These are phyloP conservation scores for Candida alai DNA, from an alignment of 805 yeast species.

Conservation along the genomic window DNA sequence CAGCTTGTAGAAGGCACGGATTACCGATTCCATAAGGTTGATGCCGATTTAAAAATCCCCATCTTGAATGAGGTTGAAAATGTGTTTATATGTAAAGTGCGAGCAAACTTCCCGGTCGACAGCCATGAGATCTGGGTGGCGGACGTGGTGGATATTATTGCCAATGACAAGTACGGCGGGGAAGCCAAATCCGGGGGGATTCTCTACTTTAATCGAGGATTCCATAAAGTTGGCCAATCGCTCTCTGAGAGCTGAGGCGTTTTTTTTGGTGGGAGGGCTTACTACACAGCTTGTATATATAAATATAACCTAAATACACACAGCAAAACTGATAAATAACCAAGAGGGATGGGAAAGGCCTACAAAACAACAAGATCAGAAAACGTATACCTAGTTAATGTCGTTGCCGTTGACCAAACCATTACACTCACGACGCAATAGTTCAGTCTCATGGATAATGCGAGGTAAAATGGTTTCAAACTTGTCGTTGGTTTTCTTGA, in stretches of 20 bases:
- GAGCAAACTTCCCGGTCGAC: slow-evolving; percentile 54
- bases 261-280: too few species aligned
- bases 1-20: slow-evolving; percentile 24
- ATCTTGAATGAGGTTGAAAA: slow-evolving; percentile 54
- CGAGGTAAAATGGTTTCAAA: slow-evolving; percentile 33
- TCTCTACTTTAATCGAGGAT: slow-evolving; percentile 58
- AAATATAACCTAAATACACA: too few species aligned
- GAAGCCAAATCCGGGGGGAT: slow-evolving; percentile 51
- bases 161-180: slow-evolving; percentile 14
- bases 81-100: slow-evolving; percentile 58
- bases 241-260: slow-evolving; percentile 31
- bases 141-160: slow-evolving; percentile 56
- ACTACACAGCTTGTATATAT: too few species aligned
- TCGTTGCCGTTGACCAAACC: neutral
- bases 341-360: too few species aligned
- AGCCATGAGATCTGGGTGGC: slow-evolving; percentile 94
- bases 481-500: slow-evolving; percentile 27
- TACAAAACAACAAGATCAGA: too few species aligned
- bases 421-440: slow-evolving; percentile 11
- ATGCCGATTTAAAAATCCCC: slow-evolving; percentile 37
- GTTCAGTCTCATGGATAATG: slow-evolving; percentile 21
- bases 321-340: too few species aligned
- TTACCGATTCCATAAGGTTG: slow-evolving; percentile 17
- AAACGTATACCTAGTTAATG: neutral
- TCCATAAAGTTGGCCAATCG: slow-evolving; percentile 42